These are phyloP conservation scores for Vaccinium corymbosum DNA, from an alignment of 148 eudicot genomes.

Conservation along the genomic window DNA sequence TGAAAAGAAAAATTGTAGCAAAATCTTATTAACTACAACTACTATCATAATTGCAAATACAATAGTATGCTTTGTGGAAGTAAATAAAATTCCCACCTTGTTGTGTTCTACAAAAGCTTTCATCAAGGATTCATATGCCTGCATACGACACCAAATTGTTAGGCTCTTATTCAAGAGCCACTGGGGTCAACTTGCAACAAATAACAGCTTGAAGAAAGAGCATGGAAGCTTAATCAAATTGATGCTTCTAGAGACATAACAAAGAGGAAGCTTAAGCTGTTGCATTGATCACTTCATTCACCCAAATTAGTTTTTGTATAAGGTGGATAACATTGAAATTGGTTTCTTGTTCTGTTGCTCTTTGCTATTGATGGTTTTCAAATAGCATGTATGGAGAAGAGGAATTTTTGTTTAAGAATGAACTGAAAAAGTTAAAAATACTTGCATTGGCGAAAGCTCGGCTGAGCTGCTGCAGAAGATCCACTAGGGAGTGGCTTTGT, in stretches of 20 bases:
- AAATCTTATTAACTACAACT: slow-evolving; percentile 16
- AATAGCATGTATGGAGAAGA: background rate
- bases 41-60: slow-evolving; percentile 13
- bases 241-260: background rate
- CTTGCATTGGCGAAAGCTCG: slow-evolving; percentile 93
- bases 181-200: background rate
- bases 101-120: slow-evolving; percentile 91
- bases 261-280: background rate
- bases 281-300: slow-evolving; percentile 5
- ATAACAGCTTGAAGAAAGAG: slow-evolving; percentile 6
- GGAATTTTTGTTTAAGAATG: background rate
- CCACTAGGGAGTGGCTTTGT: slow-evolving; percentile 79
- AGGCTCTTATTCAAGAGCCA: background rate
- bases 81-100: slow-evolving; percentile 53
- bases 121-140: slow-evolving; percentile 90
- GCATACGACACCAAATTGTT: slow-evolving; percentile 24
- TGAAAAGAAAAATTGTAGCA: slow-evolving; percentile 31
- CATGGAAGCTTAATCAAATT: background rate
- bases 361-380: background rate
- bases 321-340: background rate
- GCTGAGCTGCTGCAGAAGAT: slow-evolving; percentile 97
- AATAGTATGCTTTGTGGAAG: background rate
- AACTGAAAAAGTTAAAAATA: background rate
- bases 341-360: background rate
- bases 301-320: background rate